Percentiles rank a stretch among this genome's conserved stretches.
phyloP scores from a whole-genome alignment of 2,329 filamentous ascomycete genomes.

The Xylariaceae sp. region DNA sequence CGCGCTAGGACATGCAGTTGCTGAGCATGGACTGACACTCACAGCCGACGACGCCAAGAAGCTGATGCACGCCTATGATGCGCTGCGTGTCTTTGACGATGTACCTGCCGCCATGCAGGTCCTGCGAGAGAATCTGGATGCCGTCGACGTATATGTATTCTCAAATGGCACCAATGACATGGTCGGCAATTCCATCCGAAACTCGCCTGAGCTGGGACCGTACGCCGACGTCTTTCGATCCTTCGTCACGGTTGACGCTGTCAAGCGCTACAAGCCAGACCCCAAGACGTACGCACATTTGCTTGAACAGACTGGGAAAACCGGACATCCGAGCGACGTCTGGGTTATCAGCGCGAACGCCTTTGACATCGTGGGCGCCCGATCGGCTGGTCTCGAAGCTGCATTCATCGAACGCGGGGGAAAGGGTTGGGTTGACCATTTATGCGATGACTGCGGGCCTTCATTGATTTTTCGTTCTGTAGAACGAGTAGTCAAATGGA shows the following conservation, averaged over 20 bases:
- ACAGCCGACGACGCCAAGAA: slow-evolving; percentile 38
- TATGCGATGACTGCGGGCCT: slow-evolving; percentile 48
- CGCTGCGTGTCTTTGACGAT: slow-evolving; percentile 60
- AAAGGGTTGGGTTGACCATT: slow-evolving; percentile 59
- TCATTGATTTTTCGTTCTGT: slow-evolving; percentile 51
- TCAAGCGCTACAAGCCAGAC: slow-evolving; percentile 60
- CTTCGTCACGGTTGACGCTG: slow-evolving; percentile 57
- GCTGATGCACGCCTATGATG: slow-evolving; percentile 61
- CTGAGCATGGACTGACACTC: slow-evolving; percentile 49
- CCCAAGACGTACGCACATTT: slow-evolving; percentile 57
- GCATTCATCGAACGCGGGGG: slow-evolving; percentile 62
- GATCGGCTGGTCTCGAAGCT: slow-evolving; percentile 54
- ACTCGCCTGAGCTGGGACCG: slow-evolving; percentile 50
- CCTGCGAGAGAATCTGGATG: slow-evolving; percentile 35
- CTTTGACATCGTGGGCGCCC: slow-evolving; percentile 65
- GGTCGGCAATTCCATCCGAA: slow-evolving; percentile 54
- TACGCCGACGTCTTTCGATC: slow-evolving; percentile 45
- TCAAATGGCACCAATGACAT: slow-evolving; percentile 64
- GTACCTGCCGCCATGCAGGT: slow-evolving; percentile 48
- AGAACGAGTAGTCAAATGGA: slow-evolving; percentile 48
- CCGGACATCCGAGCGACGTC: slow-evolving; percentile 43
- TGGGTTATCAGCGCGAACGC: slow-evolving; percentile 70
- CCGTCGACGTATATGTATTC: slow-evolving; percentile 57
- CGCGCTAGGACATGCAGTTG: slow-evolving; percentile 58
- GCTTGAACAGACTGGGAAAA: slow-evolving; percentile 44